These are phyloP conservation scores for Artemisia tridentata DNA, from an alignment of 129 eudicot species.

Conservation along the genomic window DNA sequence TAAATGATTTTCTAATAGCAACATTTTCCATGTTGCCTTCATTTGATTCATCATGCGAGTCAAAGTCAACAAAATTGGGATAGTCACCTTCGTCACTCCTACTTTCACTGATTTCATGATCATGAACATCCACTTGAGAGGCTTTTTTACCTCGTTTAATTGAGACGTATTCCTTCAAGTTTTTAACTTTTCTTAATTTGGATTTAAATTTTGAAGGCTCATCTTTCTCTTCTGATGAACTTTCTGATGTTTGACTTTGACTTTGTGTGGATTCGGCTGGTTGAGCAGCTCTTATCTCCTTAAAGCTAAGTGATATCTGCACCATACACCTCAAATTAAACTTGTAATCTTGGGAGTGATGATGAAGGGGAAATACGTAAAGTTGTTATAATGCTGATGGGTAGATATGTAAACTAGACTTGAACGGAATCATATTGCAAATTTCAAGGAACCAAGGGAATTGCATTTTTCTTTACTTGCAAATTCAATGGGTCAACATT, in stretches of 20 bases:
- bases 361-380: not conserved
- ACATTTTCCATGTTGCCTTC: constrained; percentile 57
- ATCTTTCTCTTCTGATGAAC: constrained; percentile 65
- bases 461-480: not conserved
- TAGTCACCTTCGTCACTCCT: constrained; percentile 82
- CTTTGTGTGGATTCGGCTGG: constrained; percentile 45
- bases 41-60: constrained; percentile 72
- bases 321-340: constrained; percentile 5
- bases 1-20: constrained; percentile 69
- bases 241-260: constrained; percentile 50
- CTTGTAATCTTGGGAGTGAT: constrained; percentile 6
- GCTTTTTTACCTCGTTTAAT: constrained; percentile 68
- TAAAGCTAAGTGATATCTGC: constrained; percentile 68
- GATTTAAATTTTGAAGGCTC: constrained; percentile 89
- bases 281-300: constrained; percentile 61
- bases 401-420: constrained; percentile 1
- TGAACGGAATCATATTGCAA: not conserved
- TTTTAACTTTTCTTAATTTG: constrained; percentile 81
- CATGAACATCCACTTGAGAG: constrained; percentile 46
- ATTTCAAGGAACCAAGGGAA: not conserved
- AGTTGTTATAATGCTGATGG: not conserved
- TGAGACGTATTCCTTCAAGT: constrained; percentile 72
- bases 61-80: constrained; percentile 60
- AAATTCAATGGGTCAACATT: not conserved
- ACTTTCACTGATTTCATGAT: constrained; percentile 51